Base-by-base conservation (phyloP, 1,284 basidiomycete genomes). In the Trichosporon inkin region DNA sequence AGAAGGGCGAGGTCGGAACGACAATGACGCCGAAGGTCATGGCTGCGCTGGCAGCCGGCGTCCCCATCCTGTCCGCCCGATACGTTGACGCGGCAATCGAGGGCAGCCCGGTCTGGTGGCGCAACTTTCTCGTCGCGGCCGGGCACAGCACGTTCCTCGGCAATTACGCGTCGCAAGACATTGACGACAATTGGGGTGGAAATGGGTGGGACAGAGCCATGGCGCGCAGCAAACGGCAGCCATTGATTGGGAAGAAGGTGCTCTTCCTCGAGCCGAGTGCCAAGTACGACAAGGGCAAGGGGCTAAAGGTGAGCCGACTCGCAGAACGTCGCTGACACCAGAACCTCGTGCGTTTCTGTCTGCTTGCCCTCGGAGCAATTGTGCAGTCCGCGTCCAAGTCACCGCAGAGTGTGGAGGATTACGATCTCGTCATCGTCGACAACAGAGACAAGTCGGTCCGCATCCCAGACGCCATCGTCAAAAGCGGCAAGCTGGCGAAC, bases 41-140 rank as follows among this genome's bases (percentile, higher is more conserved):
- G 55, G 82, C 87, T 6, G 89, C 91, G 6, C 81, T 95, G 32
- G 90, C 88, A 0, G 79, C 92, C 28, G 92, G 92, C 6, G 85
- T 95, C 53, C 92, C 92, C 0, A 91, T 90, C 67, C 70, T 95
- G n/a, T 83, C 83, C 0, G 73, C 82, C 4, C 77, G 82, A 2
- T 93, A 86, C 83, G 61, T 90, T 16, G 68, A 81, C 10, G 80
- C 82, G 22, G 80, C 80, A 32, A 72, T 81, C 36, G 64, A 70
- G 14, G 68, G 67, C 62, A 83, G 65, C 68, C 20, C 19, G 11
- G 72, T 81, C 64, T 82, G 85, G 40, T 93, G 89, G 89, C 76
- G 76, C 28, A 71, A 77, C 0, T 88, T 84, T 67, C 78, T 91
- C 56, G 80, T 92, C 2, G 81, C 87, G 7, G 84, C 89, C 36